Percentiles rank a stretch among this genome's conserved stretches.
Evolutionary conservation across 495 filamentous ascomycete species (phyloP).

Genomic region (Aspergillus sclerotiicarbonarius): DNA sequence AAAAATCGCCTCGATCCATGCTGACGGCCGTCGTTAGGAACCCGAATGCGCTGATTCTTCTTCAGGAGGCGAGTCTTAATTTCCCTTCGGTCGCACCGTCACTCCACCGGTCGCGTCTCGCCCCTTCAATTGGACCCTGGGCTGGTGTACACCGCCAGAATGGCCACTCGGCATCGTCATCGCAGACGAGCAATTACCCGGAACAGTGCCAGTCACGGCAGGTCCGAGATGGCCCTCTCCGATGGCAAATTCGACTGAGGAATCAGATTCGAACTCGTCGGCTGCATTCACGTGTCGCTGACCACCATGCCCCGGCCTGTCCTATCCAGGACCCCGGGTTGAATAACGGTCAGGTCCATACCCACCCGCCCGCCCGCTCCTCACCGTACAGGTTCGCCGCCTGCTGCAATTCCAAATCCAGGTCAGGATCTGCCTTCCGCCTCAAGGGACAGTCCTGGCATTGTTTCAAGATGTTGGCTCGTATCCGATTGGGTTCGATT

Average conservation of each 20-base stretch:
- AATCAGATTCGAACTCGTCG: neutral
- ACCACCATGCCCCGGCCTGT: neutral
- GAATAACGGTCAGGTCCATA: neutral
- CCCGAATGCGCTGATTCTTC: neutral
- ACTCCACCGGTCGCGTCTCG: conserved; percentile 16
- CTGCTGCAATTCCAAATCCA: neutral
- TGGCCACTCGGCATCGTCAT: conserved; percentile 18
- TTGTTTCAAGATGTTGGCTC: conserved; percentile 3
- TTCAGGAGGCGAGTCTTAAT: neutral
- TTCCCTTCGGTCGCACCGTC: neutral
- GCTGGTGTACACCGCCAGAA: conserved; percentile 25
- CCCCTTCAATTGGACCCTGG: conserved; percentile 18
- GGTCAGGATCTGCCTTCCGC: conserved; percentile 6
- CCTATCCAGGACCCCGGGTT: conserved; percentile 2
- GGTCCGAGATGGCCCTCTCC: neutral
- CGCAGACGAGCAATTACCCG: conserved; percentile 7
- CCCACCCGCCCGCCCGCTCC: neutral
- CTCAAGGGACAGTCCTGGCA: neutral
- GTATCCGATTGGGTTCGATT: neutral
- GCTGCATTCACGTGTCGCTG: neutral
- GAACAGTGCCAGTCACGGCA: conserved; percentile 1
- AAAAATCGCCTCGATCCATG: neutral
- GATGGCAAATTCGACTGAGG: conserved; percentile 4
- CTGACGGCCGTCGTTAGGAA: neutral
- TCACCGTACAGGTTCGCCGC: neutral